Percentiles rank a stretch among this genome's conserved stretches.
Conservation (phyloP, 2,329 filamentous ascomycete genomes). For the Emmonsiellopsis sp. region DNA sequence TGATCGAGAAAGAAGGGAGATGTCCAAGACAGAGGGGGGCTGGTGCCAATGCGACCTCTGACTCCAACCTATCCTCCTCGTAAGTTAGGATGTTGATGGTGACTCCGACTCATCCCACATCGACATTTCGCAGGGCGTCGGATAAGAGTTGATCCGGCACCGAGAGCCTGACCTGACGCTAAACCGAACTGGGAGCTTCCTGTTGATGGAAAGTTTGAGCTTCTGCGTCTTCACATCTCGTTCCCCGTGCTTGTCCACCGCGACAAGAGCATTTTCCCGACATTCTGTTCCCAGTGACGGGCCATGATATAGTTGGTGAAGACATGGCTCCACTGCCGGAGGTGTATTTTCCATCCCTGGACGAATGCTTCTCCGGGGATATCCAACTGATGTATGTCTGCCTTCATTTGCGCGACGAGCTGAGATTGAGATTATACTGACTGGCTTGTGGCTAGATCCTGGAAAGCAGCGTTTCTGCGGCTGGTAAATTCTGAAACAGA, state of each 20-base stretch:
- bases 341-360: constrained; percentile 75
- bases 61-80: no score
- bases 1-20: neutral
- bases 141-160: neutral
- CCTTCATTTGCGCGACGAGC: neutral
- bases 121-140: neutral
- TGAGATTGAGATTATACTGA: constrained; percentile 9
- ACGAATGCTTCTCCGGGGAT: constrained; percentile 75
- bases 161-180: constrained; percentile 11
- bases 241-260: neutral
- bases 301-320: constrained; percentile 32
- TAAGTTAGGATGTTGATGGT: no score
- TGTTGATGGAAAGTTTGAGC: constrained; percentile 21
- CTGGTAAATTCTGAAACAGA: constrained; percentile 33
- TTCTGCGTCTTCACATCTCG: neutral
- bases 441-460: constrained; percentile 43
- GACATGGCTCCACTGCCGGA: constrained; percentile 63
- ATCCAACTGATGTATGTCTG: constrained; percentile 61
- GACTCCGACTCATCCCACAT: no score
- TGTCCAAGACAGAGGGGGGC: neutral
- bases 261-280: neutral
- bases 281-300: neutral
- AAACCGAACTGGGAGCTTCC: constrained; percentile 26
- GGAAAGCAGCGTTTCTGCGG: constrained; percentile 48
- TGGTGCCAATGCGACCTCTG: no score